Conservation (phyloP, 495 filamentous ascomycete species). For the Aspergillus affinis region DNA sequence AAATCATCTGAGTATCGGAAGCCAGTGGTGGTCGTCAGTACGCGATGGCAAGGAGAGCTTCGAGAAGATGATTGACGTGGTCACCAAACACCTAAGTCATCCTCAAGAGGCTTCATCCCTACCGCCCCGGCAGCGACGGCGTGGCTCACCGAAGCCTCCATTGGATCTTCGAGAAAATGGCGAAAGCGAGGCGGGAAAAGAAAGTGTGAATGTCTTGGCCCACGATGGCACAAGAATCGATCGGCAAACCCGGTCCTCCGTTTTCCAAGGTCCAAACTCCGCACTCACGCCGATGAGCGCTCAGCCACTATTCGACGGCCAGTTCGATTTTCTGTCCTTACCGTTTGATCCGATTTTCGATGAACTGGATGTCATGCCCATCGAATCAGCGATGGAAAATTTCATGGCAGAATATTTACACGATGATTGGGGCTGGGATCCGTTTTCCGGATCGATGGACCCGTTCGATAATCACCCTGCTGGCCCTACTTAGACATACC, state of each 20-base stretch:
- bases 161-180: no score
- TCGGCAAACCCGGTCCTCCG: background rate
- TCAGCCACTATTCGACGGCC: background rate
- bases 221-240: background rate
- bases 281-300: background rate
- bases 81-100: slow-evolving; percentile 20
- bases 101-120: background rate
- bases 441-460: slow-evolving; percentile 16
- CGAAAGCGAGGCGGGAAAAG: background rate
- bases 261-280: background rate
- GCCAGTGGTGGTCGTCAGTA: slow-evolving; percentile 31
- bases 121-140: slow-evolving; percentile 10
- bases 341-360: background rate
- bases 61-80: slow-evolving; percentile 26
- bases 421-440: slow-evolving; percentile 29
- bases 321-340: background rate
- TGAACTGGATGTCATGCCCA: background rate
- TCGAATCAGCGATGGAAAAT: slow-evolving; percentile 25
- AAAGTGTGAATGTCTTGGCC: background rate
- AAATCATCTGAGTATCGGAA: slow-evolving; percentile 28
- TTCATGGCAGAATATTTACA: slow-evolving; percentile 26
- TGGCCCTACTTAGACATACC: no score
- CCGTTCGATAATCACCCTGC: no score
- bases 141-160: background rate
- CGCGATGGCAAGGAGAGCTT: slow-evolving; percentile 27